Base-by-base conservation (phyloP, 2,329 filamentous ascomycete genomes). In the Aspergillus ruber region DNA sequence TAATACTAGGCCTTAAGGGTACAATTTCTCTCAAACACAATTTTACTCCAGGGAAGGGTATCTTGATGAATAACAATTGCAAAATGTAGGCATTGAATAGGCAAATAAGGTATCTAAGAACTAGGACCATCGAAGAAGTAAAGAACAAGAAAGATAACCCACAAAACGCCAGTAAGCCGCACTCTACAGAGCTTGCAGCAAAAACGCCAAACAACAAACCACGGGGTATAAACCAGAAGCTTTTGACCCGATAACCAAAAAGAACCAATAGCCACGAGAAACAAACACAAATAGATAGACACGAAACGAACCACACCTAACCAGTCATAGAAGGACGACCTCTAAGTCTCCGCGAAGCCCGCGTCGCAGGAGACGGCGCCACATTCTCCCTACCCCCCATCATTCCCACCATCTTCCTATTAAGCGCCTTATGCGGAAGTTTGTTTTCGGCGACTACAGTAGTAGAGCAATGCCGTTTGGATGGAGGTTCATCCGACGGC, bases 341-440 rank as follows among this genome's bases (percentile, higher is more conserved):
- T 52, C 68, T 60, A 10, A 66, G 54, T 38, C 61, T 60, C 44
- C 67, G 62, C 20, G 15, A 17, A 46, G 20, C 54, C 57, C 39
- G n/a, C n/a, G n/a, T 36, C 7, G 33, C 33, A n/a, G 33, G 17
- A 36, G 60, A 56, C 1, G 60, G 62, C 8, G 64, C 62, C 21
- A 67, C 54, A 51, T 76, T 76, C 54, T 76, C 74, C 39, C 71
- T 66, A 3, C 73, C 74, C 46, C 73, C 71, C 49, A 69, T 59
- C 45, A 68, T 63, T n/a, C 68, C 59, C 17, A 66, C 59, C 57
- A 65, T 66, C 23, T 57, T 58, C 48, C 70, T 71, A 29, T 67
- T 66, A 4, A 62, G 55, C 51, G 63, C 59, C 46, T 69, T 75
- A 25, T 71, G 64, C 3, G 71, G 71, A n/a, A 73, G 54, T 44